Base-by-base conservation (phyloP, 352 stramenopile species). In the Phytophthora lateralis region DNA sequence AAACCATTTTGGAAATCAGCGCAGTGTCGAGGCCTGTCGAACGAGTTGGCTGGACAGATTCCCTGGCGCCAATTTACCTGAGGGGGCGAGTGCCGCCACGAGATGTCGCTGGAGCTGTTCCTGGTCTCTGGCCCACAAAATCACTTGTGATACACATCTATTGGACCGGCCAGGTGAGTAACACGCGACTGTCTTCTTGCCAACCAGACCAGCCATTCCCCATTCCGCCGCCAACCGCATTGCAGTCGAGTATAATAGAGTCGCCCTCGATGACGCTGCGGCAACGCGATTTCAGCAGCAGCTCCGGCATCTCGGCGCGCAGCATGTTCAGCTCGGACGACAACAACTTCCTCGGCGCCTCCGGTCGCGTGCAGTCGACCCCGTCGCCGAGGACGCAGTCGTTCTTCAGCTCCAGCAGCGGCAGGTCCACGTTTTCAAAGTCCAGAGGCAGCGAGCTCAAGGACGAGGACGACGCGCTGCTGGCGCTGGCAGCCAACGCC, bases 1-100 rank as follows among this genome's bases (percentile, higher is more conserved):
- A 71, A 62, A 71, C 62, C 55, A 62, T 53, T 43, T 61, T n/a
- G 37, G 12, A 63, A 70, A 71, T 66, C 49, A 71, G 54, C 43
- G 26, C 21, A 26, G 51, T 15, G 24, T 32, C 38, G 26, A 32
- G 35, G 26, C 26, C 15, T 24, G 35, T 57, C 50, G 41, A 44
- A 66, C 51, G 18, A 32, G 58, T 52, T 24, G 30, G 18, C 58
- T 54, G 48, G 17, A 55, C 41, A 27, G 29, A 60, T 43, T 17
- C 20, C 46, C 12, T 42, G 27, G 26, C 35, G 32, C 30, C 37
- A 38, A 37, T 20, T 44, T 55, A 43, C 37, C 38, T 44, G 38
- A 7, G 3, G 0, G 38, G 1, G 17, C n/a, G 27, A 55, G 55
- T 12, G 14, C 29, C 39, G 20, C 50, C 42, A 55, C 26, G 26